These are phyloP conservation scores for Claviceps sp. DNA, from an alignment of 2,329 filamentous ascomycete species.

Conservation along the genomic window DNA sequence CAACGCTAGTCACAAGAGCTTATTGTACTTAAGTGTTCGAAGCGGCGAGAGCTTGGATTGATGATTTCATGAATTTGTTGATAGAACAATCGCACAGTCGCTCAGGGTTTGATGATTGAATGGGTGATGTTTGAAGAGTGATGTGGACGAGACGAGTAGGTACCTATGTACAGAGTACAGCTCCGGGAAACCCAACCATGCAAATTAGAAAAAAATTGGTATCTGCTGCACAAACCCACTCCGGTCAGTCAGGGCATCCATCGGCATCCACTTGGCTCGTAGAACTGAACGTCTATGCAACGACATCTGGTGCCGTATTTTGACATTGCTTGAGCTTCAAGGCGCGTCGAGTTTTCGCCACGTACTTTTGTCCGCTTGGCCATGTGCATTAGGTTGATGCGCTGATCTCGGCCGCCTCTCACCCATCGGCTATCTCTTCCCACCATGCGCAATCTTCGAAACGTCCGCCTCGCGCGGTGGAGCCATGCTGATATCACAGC, in stretches of 20 bases:
- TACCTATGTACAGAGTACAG: no score
- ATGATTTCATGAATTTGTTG: no score
- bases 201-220: no score
- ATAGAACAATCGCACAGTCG: no score
- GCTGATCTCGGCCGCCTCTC: background rate
- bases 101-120: no score
- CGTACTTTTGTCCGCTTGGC: background rate
- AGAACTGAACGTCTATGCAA: background rate
- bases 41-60: no score
- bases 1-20: no score
- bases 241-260: background rate
- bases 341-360: background rate
- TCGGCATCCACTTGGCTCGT: background rate
- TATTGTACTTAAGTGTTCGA: no score
- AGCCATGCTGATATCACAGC: constrained; percentile 54
- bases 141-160: no score
- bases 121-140: no score
- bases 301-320: background rate
- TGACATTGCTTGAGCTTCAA: background rate
- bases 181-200: no score
- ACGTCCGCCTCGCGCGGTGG: constrained; percentile 56
- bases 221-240: background rate
- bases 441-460: constrained; percentile 77
- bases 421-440: background rate
- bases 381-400: constrained; percentile 1